Evolutionary conservation across 768 basidiomycete species (phyloP).

Genomic region (Coprinopsis marcescibilis): DNA sequence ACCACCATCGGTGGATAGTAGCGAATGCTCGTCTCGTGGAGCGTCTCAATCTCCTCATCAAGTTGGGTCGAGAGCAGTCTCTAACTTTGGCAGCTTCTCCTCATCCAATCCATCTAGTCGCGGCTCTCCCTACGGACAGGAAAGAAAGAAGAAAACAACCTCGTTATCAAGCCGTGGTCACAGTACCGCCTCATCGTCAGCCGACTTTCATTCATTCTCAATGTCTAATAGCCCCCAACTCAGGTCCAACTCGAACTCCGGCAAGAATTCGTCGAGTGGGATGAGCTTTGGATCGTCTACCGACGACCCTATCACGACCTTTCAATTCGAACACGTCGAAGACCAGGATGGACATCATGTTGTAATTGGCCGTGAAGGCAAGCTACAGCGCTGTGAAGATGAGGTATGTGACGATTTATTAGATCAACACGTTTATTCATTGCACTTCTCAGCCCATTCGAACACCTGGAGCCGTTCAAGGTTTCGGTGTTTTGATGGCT

Average conservation of each 20-base stretch:
- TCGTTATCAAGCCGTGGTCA: no score
- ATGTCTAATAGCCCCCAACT: no score
- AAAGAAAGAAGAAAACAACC: neutral
- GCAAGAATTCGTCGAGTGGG: constrained; percentile 4
- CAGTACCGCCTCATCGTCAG: no score
- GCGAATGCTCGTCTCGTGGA: constrained; percentile 9
- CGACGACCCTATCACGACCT: constrained; percentile 41
- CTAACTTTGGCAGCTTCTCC: no score
- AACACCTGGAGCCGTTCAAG: constrained; percentile 77
- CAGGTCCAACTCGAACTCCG: no score
- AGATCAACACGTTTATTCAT: neutral
- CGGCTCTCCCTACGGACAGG: no score
- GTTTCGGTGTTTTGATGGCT: constrained; percentile 75
- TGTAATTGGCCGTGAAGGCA: constrained; percentile 64
- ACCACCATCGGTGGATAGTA: constrained; percentile 14
- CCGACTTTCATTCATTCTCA: no score
- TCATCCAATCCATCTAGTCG: no score
- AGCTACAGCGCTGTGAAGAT: constrained; percentile 64
- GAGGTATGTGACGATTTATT: constrained; percentile 38
- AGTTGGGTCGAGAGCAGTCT: no score
- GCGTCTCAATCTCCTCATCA: neutral
- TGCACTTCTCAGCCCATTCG: constrained; percentile 68
- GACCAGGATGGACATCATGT: constrained; percentile 67
- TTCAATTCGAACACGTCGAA: constrained; percentile 59
- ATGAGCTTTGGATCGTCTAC: constrained; percentile 14